These are phyloP conservation scores for Pichia cabralensis DNA, from an alignment of 805 yeast genomes.

Conservation along the genomic window DNA sequence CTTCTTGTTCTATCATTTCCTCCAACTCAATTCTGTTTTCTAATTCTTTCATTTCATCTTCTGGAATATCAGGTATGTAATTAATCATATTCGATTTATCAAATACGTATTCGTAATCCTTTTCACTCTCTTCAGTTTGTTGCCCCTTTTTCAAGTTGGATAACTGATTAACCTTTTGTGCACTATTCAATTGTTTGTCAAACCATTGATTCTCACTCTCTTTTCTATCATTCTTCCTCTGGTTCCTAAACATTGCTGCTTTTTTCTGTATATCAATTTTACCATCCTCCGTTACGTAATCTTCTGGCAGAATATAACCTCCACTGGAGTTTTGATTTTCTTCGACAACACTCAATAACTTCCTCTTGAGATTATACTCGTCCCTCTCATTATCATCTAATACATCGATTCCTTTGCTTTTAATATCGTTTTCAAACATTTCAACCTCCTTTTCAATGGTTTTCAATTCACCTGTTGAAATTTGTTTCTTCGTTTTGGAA, in stretches of 20 bases:
- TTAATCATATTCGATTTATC: slow-evolving; percentile 55
- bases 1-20: slow-evolving; percentile 27
- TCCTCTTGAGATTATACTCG: too few relatives aligned
- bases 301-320: slow-evolving; percentile 53
- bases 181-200: slow-evolving; percentile 36
- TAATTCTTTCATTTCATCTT: slow-evolving; percentile 19
- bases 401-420: too few relatives aligned
- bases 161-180: slow-evolving; percentile 21
- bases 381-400: too few relatives aligned
- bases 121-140: slow-evolving; percentile 13
- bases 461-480: too few relatives aligned
- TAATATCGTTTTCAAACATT: too few relatives aligned
- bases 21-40: slow-evolving; percentile 25
- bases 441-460: too few relatives aligned
- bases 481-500: too few relatives aligned
- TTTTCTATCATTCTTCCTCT: slow-evolving; percentile 20
- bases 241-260: slow-evolving; percentile 36
- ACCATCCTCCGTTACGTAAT: slow-evolving; percentile 41
- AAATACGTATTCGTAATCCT: slow-evolving; percentile 64
- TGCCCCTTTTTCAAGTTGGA: slow-evolving; percentile 2
- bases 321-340: too few relatives aligned
- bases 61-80: slow-evolving; percentile 31
- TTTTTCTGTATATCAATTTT: slow-evolving; percentile 46
- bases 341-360: too few relatives aligned
- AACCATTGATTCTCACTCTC: slow-evolving; percentile 37